Evolutionary conservation across 352 stramenopile species (phyloP), one percentile per base, ranked within the genome.

Genomic region (Globisporangium yorkense): DNA sequence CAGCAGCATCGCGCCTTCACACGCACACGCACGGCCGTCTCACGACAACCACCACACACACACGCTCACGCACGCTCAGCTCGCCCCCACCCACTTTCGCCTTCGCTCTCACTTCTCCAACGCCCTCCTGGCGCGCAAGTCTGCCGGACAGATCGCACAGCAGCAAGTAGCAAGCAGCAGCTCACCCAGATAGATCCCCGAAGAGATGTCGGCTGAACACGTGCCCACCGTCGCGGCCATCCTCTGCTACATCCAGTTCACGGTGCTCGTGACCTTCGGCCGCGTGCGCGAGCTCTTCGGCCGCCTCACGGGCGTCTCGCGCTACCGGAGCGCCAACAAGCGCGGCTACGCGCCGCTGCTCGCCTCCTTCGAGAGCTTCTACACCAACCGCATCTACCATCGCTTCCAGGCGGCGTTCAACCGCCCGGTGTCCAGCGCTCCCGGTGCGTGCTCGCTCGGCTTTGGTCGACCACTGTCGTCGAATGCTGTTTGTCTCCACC

Each of bases 321-420:
- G 71, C 16, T 79, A 79, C 60, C 50, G 68, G 4, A 59, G 37
- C n/a, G 24, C 31, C 18, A 21, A 31, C n/a, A 62, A 59, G 18
- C 53, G 27, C 13, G 80, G 72, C 5, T 97, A 84, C 61, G 85
- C 91, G 15, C 77, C 87, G 3, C 72, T 98, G 2, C 77, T 98
- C 57, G 90, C 96, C 49, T 82, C 72, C 8, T 97, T 83, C 74
- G 94, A 98, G 59, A 97, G 96, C 66, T 98, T 98, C 59, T 98
- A 97, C 68, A 97, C 86, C 0, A 65, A 94, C 13, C 72, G 94
- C 27, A 57, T 98, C 2, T 98, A 98, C 70, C 85, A 97, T 63
- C 82, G 92, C n/a, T 88, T 97, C 48, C 88, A 96, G 65, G 71
- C 73, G 27, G 69, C 68, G 24, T 79, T 77, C 56, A 73, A 77